Conservation (phyloP, 2,329 filamentous ascomycete species). For the Talaromyces sp. region DNA sequence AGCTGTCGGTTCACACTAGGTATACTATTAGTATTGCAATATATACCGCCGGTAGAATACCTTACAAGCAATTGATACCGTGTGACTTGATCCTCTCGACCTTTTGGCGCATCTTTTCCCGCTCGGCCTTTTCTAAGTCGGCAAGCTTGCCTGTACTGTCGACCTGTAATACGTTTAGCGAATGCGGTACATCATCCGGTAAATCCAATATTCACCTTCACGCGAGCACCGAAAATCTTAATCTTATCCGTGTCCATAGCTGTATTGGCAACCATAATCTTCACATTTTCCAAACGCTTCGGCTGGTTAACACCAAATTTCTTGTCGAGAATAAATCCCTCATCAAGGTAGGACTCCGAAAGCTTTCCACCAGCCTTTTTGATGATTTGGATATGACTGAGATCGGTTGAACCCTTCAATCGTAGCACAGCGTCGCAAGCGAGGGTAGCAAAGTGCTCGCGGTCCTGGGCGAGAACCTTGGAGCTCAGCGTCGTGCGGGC, state of each 20-base stretch:
- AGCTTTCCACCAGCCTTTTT: slow-evolving; percentile 99
- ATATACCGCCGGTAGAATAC: neutral
- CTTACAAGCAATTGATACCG: slow-evolving; percentile 90
- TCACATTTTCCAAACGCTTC: slow-evolving; percentile 94
- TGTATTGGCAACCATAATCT: slow-evolving; percentile 96
- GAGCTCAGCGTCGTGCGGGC: slow-evolving; percentile 94
- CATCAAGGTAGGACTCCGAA: slow-evolving; percentile 94
- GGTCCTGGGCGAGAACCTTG: slow-evolving; percentile 92
- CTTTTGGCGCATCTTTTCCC: slow-evolving; percentile 99
- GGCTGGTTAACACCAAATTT: slow-evolving; percentile 99
- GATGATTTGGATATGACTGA: slow-evolving; percentile 98
- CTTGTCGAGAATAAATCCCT: slow-evolving; percentile 98
- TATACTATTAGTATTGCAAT: neutral
- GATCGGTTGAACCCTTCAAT: slow-evolving; percentile 83
- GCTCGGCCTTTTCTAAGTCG: slow-evolving; percentile 96
- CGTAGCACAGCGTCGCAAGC: slow-evolving; percentile 89
- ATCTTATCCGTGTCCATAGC: slow-evolving; percentile 99
- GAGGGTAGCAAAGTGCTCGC: slow-evolving; percentile 83
- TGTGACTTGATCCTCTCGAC: slow-evolving; percentile 98
- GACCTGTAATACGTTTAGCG: slow-evolving; percentile 46
- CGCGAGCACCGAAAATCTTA: slow-evolving; percentile 96
- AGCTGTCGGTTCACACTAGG: slow-evolving; percentile 83
- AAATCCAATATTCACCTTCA: slow-evolving; percentile 56
- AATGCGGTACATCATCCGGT: neutral
- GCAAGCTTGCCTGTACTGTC: slow-evolving; percentile 93